Conservation (phyloP, 192 early-diverging fungal genomes). For the Backusella tuberculispora region DNA sequence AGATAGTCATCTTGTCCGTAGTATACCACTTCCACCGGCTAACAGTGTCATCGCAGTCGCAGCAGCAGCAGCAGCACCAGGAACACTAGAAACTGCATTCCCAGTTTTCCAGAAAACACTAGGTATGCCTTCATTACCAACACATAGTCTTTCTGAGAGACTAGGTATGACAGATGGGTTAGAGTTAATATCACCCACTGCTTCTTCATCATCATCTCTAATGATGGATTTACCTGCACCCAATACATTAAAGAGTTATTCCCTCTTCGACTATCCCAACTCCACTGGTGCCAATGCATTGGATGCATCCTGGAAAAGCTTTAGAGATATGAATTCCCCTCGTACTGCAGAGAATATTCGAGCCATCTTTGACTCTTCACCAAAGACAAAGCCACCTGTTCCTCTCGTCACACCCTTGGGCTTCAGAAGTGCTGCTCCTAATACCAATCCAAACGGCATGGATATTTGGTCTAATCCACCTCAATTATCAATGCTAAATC, state of each 20-base stretch:
- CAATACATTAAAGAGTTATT: constrained; percentile 22
- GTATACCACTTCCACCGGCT: background rate
- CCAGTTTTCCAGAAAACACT: background rate
- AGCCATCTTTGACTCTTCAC: constrained; percentile 25
- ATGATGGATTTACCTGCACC: background rate
- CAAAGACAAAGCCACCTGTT: constrained; percentile 8
- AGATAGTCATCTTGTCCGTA: constrained; percentile 4
- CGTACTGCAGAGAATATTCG: constrained; percentile 22
- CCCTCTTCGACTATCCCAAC: constrained; percentile 33
- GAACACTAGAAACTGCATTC: background rate
- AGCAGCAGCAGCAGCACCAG: background rate
- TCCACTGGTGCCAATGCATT: background rate
- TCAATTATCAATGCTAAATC: background rate
- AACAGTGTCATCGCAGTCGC: background rate
- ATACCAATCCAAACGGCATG: constrained; percentile 10
- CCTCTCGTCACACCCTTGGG: background rate
- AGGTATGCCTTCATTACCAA: background rate
- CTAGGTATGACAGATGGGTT: background rate
- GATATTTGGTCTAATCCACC: constrained; percentile 27
- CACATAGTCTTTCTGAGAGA: background rate
- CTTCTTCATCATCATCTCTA: constrained; percentile 19
- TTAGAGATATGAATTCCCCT: constrained; percentile 26
- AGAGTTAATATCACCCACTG: background rate
- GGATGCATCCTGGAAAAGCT: constrained; percentile 22
- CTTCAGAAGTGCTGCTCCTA: constrained; percentile 1